These are phyloP conservation scores for Candida hungchunana DNA, from an alignment of 805 yeast genomes.

Conservation along the genomic window DNA sequence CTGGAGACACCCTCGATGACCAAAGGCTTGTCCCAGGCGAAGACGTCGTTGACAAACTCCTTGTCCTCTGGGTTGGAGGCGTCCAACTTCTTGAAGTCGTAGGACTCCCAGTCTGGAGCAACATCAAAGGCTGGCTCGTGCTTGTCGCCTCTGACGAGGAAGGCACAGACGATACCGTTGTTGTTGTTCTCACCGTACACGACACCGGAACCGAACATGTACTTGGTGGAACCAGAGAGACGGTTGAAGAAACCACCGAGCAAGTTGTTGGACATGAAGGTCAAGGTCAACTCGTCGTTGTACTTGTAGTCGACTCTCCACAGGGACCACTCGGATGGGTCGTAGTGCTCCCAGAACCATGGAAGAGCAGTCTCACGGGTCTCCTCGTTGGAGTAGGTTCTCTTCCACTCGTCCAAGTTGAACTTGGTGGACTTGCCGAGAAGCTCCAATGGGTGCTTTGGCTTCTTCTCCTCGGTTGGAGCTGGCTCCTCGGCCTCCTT, in stretches of 20 bases:
- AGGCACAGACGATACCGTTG: conserved; percentile 95
- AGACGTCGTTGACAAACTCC: conserved; percentile 81
- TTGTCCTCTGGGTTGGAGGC: conserved; percentile 70
- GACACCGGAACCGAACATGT: conserved; percentile 87
- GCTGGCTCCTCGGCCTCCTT: conserved; percentile 31
- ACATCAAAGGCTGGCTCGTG: conserved; percentile 88
- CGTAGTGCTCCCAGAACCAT: conserved; percentile 96
- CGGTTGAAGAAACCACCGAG: conserved; percentile 98
- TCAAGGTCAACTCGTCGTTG: conserved; percentile 94
- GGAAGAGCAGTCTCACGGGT: conserved; percentile 93
- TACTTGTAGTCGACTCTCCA: conserved; percentile 96
- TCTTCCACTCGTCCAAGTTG: conserved; percentile 90
- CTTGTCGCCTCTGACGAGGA: conserved; percentile 94
- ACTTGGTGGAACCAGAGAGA: conserved; percentile 86
- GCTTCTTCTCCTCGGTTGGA: conserved; percentile 60
- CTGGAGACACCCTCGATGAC: conserved; percentile 69
- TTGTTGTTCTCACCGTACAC: conserved; percentile 98
- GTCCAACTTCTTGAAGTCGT: conserved; percentile 78
- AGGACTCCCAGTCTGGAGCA: conserved; percentile 99
- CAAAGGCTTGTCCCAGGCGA: conserved; percentile 98
- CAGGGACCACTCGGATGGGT: conserved; percentile 89
- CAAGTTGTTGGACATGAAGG: conserved; percentile 98
- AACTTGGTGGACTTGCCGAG: conserved; percentile 68
- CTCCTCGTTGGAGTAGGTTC: conserved; percentile 94
- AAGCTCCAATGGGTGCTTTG: conserved; percentile 86